These are phyloP conservation scores for Penicillium soppii DNA, from an alignment of 495 filamentous ascomycete genomes.

Conservation along the genomic window DNA sequence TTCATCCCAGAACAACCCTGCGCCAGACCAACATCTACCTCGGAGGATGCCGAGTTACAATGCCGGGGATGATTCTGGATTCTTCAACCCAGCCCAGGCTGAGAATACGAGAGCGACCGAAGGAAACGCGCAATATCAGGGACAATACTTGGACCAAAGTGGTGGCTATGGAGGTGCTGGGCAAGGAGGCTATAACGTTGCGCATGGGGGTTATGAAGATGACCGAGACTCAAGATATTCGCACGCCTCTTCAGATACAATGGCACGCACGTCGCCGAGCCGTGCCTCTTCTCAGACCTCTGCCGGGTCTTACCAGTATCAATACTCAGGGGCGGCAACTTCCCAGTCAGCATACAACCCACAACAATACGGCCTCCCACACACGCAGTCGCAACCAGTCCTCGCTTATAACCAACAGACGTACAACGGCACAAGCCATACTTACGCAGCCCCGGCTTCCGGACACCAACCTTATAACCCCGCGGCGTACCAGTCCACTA, in stretches of 20 bases:
- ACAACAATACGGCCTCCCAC: constrained; percentile 69
- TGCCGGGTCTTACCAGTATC: constrained; percentile 61
- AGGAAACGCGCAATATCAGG: constrained; percentile 25
- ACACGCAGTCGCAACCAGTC: constrained; percentile 51
- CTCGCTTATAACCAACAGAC: constrained; percentile 41
- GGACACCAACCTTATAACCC: constrained; percentile 70
- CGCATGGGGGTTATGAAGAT: constrained; percentile 37
- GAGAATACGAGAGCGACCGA: constrained; percentile 33
- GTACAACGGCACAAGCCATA: constrained; percentile 42
- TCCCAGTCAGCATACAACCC: constrained; percentile 74
- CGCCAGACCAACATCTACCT: constrained; percentile 33
- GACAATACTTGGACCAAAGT: constrained; percentile 18
- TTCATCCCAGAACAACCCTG: constrained; percentile 19
- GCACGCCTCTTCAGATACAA: constrained; percentile 30
- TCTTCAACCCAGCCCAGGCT: constrained; percentile 40
- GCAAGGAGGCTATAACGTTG: constrained; percentile 23
- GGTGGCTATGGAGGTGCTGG: constrained; percentile 12
- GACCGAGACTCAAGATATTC: constrained; percentile 35
- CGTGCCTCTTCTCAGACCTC: constrained; percentile 43
- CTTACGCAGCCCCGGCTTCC: constrained; percentile 25
- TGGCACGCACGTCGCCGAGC: constrained; percentile 45
- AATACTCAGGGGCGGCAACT: constrained; percentile 48
- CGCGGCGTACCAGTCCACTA: constrained; percentile 57
- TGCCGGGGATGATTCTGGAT: constrained; percentile 68
- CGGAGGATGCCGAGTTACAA: constrained; percentile 73